phyloP scores from a whole-genome alignment of 495 filamentous ascomycete species.

The Aspergillus biplanus region DNA sequence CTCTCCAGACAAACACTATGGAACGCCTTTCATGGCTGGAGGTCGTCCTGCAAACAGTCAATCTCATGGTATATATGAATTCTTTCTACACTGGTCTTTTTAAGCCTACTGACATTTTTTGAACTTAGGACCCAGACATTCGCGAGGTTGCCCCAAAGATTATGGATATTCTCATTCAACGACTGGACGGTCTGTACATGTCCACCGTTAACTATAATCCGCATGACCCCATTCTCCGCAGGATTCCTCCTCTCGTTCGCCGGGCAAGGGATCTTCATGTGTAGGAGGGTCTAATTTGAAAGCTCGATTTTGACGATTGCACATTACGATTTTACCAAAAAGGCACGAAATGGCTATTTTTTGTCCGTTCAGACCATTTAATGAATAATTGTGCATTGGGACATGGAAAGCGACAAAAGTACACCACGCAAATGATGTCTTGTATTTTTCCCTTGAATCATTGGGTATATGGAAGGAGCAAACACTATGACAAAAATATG shows the following conservation, averaged over 20 bases:
- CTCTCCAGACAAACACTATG: constrained; percentile 64
- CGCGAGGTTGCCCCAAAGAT: constrained; percentile 65
- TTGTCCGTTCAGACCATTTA: constrained; percentile 3
- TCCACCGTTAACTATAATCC: constrained; percentile 63
- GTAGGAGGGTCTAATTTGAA: constrained; percentile 9
- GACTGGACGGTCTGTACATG: constrained; percentile 73
- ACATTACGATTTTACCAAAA: constrained; percentile 9
- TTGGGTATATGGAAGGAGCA: constrained; percentile 6
- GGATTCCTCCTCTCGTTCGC: constrained; percentile 59
- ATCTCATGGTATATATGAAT: constrained; percentile 48
- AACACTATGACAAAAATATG: constrained; percentile 4
- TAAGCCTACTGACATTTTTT: too few relatives aligned
- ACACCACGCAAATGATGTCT: neutral
- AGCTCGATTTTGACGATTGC: constrained; percentile 3
- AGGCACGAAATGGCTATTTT: neutral
- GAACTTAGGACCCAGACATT: constrained; percentile 70
- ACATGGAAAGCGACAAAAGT: constrained; percentile 12
- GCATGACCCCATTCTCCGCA: constrained; percentile 64
- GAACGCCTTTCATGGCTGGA: constrained; percentile 82
- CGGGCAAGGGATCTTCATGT: constrained; percentile 56
- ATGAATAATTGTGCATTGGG: constrained; percentile 22
- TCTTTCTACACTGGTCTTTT: neutral
- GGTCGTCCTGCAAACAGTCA: constrained; percentile 60
- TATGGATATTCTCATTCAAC: constrained; percentile 71
- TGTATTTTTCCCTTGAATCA: neutral